Evolutionary conservation across 176 grass and related monocot genomes (phyloP), one percentile per base, ranked within the genome.

Genomic region (Bothriochloa decipiens): DNA sequence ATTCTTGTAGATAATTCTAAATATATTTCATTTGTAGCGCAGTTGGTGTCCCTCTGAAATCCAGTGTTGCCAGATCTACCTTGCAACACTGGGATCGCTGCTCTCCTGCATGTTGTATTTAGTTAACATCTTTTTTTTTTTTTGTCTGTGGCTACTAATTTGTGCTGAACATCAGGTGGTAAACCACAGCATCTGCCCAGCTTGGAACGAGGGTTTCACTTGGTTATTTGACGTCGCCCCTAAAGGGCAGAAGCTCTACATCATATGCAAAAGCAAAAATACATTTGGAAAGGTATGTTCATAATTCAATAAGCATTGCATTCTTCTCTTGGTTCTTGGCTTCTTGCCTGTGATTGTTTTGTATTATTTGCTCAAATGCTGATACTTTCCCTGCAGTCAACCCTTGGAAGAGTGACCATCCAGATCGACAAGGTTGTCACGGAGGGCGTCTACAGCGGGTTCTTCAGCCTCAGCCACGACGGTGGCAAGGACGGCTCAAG

Each of bases 221-320:
- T 98, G 96, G 96, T 90, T 92, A 74, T 98, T 98, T 78, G 96
- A 98, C 45, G 86, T 98, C 11, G 93, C 96, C 3, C 96, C 96
- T 6, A 98, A 98, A 91, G 96, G 96, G 77, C 96, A 98, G 87
- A 98, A 98, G 80, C 89, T 98, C 26, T 98, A 95, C 82, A 95
- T 98, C 73, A 66, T 95, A 65, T 98, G 96, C 85, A 98, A 98
- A 88, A 98, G 96, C 91, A 98, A 95, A 89, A 98, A 87, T 90
- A 98, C 96, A 60, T 98, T 98, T 74, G 96, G 96, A 88, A 98
- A 98, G 91, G 96, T 97, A 79, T 26, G 73, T 25, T 13, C 67
- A 20, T 72, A 29, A 61, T 2, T 32, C 29, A 32, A 32, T 32
- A 32, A 60, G n/a, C 15, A 64, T 36, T 8, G 0, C 12, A 28